Conservation (phyloP, 352 stramenopile genomes). For the Pythium phragmiticola region DNA sequence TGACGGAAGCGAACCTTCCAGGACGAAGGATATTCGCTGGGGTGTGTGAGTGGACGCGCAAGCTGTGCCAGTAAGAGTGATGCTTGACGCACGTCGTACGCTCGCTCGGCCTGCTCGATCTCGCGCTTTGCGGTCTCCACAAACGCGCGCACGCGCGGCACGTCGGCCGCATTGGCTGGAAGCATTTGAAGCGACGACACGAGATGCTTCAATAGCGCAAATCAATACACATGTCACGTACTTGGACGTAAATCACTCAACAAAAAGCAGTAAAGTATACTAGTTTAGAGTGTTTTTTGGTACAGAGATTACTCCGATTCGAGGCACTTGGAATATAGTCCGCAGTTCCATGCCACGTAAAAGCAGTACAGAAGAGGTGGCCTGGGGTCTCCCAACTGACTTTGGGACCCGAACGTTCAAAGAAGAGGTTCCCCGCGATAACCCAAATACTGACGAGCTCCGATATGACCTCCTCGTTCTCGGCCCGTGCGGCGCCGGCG, state of each 20-base stretch:
- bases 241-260: too few species aligned
- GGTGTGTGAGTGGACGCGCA: constrained; percentile 31
- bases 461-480: background rate
- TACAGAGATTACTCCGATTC: too few species aligned
- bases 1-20: constrained; percentile 43
- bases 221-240: too few species aligned
- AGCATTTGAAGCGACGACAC: background rate
- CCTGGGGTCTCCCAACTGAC: too few species aligned
- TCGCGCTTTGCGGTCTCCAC: constrained; percentile 46
- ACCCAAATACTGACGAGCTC: background rate
- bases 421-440: background rate
- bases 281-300: too few species aligned
- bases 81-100: constrained; percentile 43
- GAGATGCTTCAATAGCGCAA: background rate
- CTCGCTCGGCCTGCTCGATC: constrained; percentile 43
- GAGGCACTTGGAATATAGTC: too few species aligned
- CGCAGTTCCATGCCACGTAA: too few species aligned
- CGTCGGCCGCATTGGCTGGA: background rate
- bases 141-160: constrained; percentile 48
- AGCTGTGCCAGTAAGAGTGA: constrained; percentile 36
- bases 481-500: background rate
- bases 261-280: too few species aligned
- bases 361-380: too few species aligned
- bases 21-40: constrained; percentile 29
- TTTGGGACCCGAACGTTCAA: background rate